phyloP scores from a whole-genome alignment of 208 protist species.

The Lotmaria passim region DNA sequence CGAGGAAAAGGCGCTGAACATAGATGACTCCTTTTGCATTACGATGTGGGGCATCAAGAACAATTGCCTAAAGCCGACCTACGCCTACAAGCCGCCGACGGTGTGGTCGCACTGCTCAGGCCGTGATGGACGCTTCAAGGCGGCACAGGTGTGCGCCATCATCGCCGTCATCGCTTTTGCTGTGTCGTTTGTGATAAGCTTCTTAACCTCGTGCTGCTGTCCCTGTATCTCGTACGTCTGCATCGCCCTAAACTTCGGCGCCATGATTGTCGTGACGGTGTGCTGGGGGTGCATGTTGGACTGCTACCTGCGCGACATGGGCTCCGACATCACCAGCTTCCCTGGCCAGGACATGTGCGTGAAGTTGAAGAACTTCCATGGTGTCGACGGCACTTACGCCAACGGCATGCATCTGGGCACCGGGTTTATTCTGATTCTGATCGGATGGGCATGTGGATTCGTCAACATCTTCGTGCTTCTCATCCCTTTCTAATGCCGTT shows the following conservation, averaged over 20 bases:
- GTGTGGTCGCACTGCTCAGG: slow-evolving; percentile 36
- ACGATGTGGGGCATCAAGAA: slow-evolving; percentile 57
- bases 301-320: slow-evolving; percentile 32
- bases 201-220: slow-evolving; percentile 45
- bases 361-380: slow-evolving; percentile 27
- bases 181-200: slow-evolving; percentile 16
- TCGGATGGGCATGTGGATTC: slow-evolving; percentile 34
- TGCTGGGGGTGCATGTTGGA: slow-evolving; percentile 53
- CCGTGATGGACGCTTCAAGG: slow-evolving; percentile 41
- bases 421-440: slow-evolving; percentile 48
- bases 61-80: slow-evolving; percentile 35
- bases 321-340: not conserved
- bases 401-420: slow-evolving; percentile 42
- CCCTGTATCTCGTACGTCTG: slow-evolving; percentile 40
- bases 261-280: slow-evolving; percentile 21
- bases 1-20: slow-evolving; percentile 3
- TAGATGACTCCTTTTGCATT: slow-evolving; percentile 36
- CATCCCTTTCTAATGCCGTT: slow-evolving; percentile 35
- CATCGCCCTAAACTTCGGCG: slow-evolving; percentile 31
- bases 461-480: slow-evolving; percentile 46
- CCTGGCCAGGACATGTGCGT: slow-evolving; percentile 22
- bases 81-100: slow-evolving; percentile 15
- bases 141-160: slow-evolving; percentile 44
- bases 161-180: slow-evolving; percentile 27
- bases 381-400: slow-evolving; percentile 14